Base-by-base conservation (phyloP, 768 basidiomycete genomes). In the Phanerochaete sordida region DNA sequence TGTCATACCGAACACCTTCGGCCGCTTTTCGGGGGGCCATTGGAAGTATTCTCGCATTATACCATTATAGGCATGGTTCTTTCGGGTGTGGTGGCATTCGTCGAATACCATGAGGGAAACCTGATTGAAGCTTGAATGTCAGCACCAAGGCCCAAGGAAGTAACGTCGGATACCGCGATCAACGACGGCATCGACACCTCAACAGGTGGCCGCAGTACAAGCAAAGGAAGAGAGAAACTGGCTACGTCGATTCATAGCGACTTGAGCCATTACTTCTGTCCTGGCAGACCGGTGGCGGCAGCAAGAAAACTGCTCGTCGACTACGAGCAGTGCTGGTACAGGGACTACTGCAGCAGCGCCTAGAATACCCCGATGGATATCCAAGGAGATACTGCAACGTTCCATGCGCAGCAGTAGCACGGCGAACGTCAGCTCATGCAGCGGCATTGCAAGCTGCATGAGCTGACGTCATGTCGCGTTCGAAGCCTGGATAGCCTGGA, bases 1-100 rank as follows among this genome's bases (percentile, higher is more conserved):
- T 0, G 94, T 95, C 87, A 96, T 90, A 2, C 94, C 94, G 61
- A 95, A 91, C n/a, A 96, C 79, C 69, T 90, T 93, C 11, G 91
- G 90, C n/a, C 88, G 78, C 21, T 75, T 66, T 1, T 66, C 52
- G 27, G 44, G 66, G 43, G 74, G 77, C 46, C 70, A 76, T 56
- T 77, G 77, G 62, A 79, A 84, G 68, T 85, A 83, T 49, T 84
- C 78, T 21, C 76, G 75, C 81, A 86, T 82, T 58, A 86, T 81
- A 21, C 77, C 77, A 54, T 83, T 83, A 59, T 83, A 83, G 0
- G 84, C 79, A 56, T 85, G 80, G 57, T 81, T 82, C 66, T 83
- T 84, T 56, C 76, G 73, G 0, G 79, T 76, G 59, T 86, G 83
- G 59, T 86, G 84, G 51, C 80, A 83, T 61, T 84, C 84, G 46